phyloP scores from a whole-genome alignment of 768 basidiomycete species.

The Pulveroboletus sp. region DNA sequence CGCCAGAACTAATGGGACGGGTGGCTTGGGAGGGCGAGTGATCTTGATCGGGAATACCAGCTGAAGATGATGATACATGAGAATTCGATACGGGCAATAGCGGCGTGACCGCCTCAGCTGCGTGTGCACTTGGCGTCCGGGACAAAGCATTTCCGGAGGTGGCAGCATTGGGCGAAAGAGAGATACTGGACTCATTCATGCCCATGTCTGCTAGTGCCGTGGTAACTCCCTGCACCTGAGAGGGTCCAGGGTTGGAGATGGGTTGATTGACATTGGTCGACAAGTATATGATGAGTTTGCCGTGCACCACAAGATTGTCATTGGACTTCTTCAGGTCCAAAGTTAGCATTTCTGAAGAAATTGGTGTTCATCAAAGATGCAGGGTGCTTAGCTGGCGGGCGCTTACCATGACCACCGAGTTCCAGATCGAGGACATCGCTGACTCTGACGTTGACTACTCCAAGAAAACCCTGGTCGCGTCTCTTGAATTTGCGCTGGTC shows the following conservation, averaged over 20 bases:
- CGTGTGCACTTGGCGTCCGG: conserved; percentile 66
- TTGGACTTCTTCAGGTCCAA: conserved; percentile 98
- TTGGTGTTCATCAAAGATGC: background rate
- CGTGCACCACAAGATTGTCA: conserved; percentile 96
- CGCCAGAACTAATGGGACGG: conserved; percentile 38
- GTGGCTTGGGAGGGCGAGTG: conserved; percentile 25
- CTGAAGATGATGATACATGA: conserved; percentile 23
- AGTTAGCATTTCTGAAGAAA: conserved; percentile 83
- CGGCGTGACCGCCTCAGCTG: conserved; percentile 48
- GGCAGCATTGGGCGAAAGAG: conserved; percentile 49
- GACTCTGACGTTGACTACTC: conserved; percentile 94
- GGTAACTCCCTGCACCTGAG: conserved; percentile 59
- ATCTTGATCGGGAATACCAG: conserved; percentile 29
- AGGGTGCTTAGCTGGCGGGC: conserved; percentile 7
- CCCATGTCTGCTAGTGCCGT: conserved; percentile 61
- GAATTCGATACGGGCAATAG: conserved; percentile 41
- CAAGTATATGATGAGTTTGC: conserved; percentile 94
- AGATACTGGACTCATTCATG: conserved; percentile 55
- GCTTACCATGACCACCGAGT: conserved; percentile 87
- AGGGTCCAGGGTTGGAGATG: conserved; percentile 80
- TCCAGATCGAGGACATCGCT: conserved; percentile 90
- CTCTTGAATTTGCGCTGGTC: conserved; percentile 99
- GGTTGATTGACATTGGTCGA: conserved; percentile 88
- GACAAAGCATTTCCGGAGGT: conserved; percentile 47
- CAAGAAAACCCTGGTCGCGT: conserved; percentile 96